Base-by-base conservation (phyloP, 108 stramenopile species). In the Conticribra guillardii region DNA sequence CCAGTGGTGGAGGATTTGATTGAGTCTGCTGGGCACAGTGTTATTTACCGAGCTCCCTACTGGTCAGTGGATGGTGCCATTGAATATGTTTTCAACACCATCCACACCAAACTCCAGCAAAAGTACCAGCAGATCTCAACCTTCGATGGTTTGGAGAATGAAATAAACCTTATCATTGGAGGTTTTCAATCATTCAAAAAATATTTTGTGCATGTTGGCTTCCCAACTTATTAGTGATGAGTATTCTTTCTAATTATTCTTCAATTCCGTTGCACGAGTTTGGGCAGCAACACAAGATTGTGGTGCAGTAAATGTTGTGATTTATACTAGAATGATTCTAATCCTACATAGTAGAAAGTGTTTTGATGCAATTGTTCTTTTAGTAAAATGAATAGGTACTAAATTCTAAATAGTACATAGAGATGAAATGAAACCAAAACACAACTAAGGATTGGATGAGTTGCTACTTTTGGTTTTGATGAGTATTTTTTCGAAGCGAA, bases 51-150 rank as follows among this genome's bases (percentile, higher is more conserved):
- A 2, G 74, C 67, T 16, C 67, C 67, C n/a, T 74, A 74, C 18
- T 74, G 67, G 67, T 52, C 58, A 18, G 59, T 57, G 41, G 74
- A 74, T 60, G 74, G 74, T n/a, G 32, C 73, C 2, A 74, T 74
- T 49, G 73, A 74, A 52, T 74, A 74, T 59, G 56, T 50, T 0
- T 74, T 74, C 46, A 74, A 74, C 54, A 74, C 73, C 0, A 47
- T 74, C 1, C 73, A 74, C 2, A 62, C 71, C 14, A 1, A 50
- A 3, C 48, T 69, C 1, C 30, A 59, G 47, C 8, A 50, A 18
- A 27, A 59, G 58, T 11, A 19, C 0, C 26, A 30, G 22, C 24
- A 17, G 1, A 28, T 62, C 51, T 57, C 48, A 5, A 37, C 30
- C 30, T 23, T 64, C 1, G 14, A 34, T 54, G 54, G 31, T 24